Conservation (phyloP, 768 basidiomycete species). For the Suillus spraguei region DNA sequence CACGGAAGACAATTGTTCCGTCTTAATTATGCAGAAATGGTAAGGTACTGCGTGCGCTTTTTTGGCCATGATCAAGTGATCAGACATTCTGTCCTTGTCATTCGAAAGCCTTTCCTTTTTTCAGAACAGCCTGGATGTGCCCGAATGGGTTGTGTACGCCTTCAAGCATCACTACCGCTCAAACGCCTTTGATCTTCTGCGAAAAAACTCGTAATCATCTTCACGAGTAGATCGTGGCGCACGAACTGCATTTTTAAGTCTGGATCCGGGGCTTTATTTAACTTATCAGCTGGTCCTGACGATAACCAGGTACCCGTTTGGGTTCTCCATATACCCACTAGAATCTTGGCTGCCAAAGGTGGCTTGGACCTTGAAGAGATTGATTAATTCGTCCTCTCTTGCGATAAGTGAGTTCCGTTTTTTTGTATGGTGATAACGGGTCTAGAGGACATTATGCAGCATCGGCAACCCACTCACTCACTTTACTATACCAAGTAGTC, state of each 20-base stretch:
- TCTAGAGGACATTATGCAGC: slow-evolving; percentile 3
- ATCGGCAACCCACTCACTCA: slow-evolving; percentile 12
- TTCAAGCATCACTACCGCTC: background rate
- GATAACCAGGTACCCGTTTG: slow-evolving; percentile 17
- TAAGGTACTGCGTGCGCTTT: background rate
- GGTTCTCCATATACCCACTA: slow-evolving; percentile 15
- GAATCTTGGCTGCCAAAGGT: slow-evolving; percentile 16
- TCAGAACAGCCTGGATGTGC: background rate
- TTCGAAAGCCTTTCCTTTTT: no score
- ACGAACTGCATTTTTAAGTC: slow-evolving; percentile 18
- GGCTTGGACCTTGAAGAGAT: slow-evolving; percentile 11
- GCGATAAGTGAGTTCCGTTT: slow-evolving; percentile 14
- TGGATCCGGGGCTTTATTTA: slow-evolving; percentile 16
- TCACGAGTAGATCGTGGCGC: slow-evolving; percentile 2
- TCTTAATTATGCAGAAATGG: background rate
- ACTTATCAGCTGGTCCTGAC: slow-evolving; percentile 14
- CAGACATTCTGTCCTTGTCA: background rate
- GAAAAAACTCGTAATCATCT: background rate
- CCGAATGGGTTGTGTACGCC: background rate
- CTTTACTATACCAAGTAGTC: slow-evolving; percentile 11
- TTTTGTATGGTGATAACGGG: background rate
- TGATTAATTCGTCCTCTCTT: slow-evolving; percentile 12
- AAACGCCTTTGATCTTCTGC: background rate
- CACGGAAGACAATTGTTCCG: background rate
- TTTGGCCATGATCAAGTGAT: background rate